Percentiles rank a stretch among this genome's conserved stretches.
These are phyloP conservation scores for Zygotorulaspora chibaensis DNA, from an alignment of 805 yeast species.

Conservation along the genomic window DNA sequence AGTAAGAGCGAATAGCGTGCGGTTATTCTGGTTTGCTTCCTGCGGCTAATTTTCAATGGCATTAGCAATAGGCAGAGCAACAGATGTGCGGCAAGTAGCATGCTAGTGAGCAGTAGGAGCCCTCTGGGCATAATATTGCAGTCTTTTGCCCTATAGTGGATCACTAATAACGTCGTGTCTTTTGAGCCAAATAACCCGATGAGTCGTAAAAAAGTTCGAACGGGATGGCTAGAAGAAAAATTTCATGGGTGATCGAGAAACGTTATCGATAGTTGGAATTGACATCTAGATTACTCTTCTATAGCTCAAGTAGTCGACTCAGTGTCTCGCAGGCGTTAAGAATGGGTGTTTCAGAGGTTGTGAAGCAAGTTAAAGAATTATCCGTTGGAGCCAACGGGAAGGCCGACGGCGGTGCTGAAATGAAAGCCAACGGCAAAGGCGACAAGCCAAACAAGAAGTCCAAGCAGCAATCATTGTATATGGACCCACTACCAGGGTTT, in stretches of 20 bases:
- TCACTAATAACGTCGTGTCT: not conserved
- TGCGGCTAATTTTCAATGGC: too few relatives aligned
- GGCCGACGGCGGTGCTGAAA: conserved; percentile 11
- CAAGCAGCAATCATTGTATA: conserved; percentile 43
- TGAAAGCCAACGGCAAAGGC: conserved; percentile 16
- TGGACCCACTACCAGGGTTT: conserved; percentile 81
- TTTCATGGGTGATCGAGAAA: not conserved
- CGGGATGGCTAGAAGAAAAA: not conserved
- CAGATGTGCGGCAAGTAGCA: too few relatives aligned
- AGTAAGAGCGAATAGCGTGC: too few relatives aligned
- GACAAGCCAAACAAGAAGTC: conserved; percentile 38
- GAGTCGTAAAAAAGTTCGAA: not conserved
- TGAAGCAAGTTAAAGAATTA: conserved; percentile 41
- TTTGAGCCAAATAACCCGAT: not conserved
- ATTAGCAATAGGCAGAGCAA: too few relatives aligned
- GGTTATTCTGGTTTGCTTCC: too few relatives aligned
- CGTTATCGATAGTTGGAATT: not conserved
- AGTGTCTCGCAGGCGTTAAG: not conserved
- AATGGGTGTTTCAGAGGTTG: conserved; percentile 27
- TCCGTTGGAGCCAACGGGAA: conserved; percentile 34
- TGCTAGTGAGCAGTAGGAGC: too few relatives aligned
- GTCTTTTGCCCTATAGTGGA: not conserved
- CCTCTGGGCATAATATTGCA: not conserved
- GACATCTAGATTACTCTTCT: not conserved
- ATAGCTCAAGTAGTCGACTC: not conserved